Conservation (phyloP, 2,329 filamentous ascomycete genomes). For the Macroventuria anomochaeta region DNA sequence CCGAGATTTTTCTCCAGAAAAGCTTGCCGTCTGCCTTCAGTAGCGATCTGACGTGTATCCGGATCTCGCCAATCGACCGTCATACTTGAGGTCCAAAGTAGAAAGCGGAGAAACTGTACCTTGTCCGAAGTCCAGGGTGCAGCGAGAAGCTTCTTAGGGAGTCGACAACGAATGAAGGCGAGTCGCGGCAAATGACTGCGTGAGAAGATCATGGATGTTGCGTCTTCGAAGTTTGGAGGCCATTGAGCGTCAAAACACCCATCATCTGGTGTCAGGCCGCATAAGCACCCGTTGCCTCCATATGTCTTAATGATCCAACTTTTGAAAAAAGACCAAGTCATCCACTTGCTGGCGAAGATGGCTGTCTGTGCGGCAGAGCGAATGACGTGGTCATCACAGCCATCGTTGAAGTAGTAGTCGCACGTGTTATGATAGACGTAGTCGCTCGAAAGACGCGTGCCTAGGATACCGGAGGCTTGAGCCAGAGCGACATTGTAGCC, state of each 20-base stretch:
- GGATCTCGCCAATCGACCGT: conserved; percentile 40
- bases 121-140: conserved; percentile 39
- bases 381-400: conserved; percentile 13
- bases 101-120: conserved; percentile 39
- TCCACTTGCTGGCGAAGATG: conserved; percentile 41
- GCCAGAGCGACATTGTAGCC: conserved; percentile 52
- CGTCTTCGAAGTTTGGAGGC: conserved; percentile 40
- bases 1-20: conserved; percentile 37
- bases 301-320: conserved; percentile 28
- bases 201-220: conserved; percentile 38
- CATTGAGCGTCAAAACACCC: conserved; percentile 41
- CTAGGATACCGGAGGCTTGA: conserved; percentile 50
- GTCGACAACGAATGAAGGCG: conserved; percentile 36
- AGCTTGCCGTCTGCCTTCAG: conserved; percentile 33
- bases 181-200: conserved; percentile 36
- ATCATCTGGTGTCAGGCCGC: conserved; percentile 27
- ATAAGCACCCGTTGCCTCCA: conserved; percentile 35
- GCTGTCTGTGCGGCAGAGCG: conserved; percentile 31
- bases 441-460: conserved; percentile 35
- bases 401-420: conserved; percentile 29
- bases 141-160: conserved; percentile 38
- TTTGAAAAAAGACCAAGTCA: conserved; percentile 46
- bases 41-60: conserved; percentile 13
- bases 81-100: conserved; percentile 42
- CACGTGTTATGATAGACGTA: conserved; percentile 36